Evolutionary conservation across 441 rosid genomes (phyloP), one percentile per base, ranked within the genome.

Genomic region (Aquilaria agallochum): DNA sequence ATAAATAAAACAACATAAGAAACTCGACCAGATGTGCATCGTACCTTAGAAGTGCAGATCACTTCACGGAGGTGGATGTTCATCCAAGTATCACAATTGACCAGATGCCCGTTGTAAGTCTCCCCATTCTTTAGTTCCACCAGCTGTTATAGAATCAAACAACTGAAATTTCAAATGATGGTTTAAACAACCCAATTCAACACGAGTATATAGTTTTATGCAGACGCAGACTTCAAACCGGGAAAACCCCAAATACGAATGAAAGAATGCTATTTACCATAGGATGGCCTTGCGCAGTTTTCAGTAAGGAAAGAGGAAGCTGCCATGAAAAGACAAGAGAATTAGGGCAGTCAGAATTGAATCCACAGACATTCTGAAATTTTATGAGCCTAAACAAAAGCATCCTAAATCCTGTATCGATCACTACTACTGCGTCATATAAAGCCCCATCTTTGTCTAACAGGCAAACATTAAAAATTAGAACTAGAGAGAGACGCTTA

Each of bases 21-120:
- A 55, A 46, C 42, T 13, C 7, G 44, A 50, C 12, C 2, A 53
- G 55, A 36, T 59, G 33, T 11, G 50, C 14, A 20, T 8, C 11
- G 50, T 65, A 88, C 97, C 87, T 95, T 95, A n/a, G 99, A 89
- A 50, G 99, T 95, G 59, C 99, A 95, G 50, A 95, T 95, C 59
- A 95, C 99, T 84, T 95, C 99, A 60, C 98, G 96, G 13, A 92
- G 93, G 77, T 95, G 98, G 45, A 95, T 92, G 77, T 95, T 95
- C 98, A 95, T 95, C 99, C 98, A 89, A 45, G 98, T 88, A 65
- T 95, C 97, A 53, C 97, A 95, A 75, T 92, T 90, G 53, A 95
- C 99, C 69, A 95, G 72, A 79, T 95, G 99, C 14, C 98, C 97
- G 74, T 92, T 95, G 62, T 92, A 95, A 11, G 98, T 95, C 78